Conservation (phyloP, 1,139 yeast genomes). For the Yamadazyma mexicana region DNA sequence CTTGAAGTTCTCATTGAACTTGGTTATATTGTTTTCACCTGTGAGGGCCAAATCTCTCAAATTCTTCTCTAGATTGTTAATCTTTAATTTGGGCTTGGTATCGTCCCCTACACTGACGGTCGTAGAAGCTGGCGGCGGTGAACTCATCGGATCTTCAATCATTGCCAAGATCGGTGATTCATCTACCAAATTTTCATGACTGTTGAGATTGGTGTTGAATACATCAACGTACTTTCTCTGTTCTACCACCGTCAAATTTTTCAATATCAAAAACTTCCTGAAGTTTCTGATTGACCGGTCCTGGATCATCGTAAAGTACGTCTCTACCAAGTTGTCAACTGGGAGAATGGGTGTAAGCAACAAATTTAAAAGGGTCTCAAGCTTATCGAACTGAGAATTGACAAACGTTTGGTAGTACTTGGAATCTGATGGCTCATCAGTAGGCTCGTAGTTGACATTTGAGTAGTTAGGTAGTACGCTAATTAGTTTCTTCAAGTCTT, state of each 20-base stretch:
- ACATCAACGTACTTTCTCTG: conserved; percentile 56
- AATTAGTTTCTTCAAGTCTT: conserved; percentile 59
- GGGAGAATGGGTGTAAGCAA: conserved; percentile 66
- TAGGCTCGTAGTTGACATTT: conserved; percentile 28
- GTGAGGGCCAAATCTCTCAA: conserved; percentile 52
- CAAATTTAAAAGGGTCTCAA: conserved; percentile 67
- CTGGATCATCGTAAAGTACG: conserved; percentile 66
- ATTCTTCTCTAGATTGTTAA: conserved; percentile 55
- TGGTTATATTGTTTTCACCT: conserved; percentile 58
- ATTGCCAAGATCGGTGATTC: conserved; percentile 18
- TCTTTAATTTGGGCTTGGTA: conserved; percentile 34
- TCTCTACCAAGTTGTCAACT: conserved; percentile 59
- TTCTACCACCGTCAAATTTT: conserved; percentile 46
- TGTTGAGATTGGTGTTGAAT: conserved; percentile 58
- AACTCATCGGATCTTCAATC: conserved; percentile 11
- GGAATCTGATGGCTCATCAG: conserved; percentile 4
- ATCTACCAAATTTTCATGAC: conserved; percentile 18
- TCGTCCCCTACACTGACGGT: conserved; percentile 14
- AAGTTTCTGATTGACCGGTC: conserved; percentile 67
- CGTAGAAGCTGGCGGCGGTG: conserved; percentile 14
- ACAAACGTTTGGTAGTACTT: conserved; percentile 48
- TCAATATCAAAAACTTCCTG: conserved; percentile 60
- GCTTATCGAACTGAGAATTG: conserved; percentile 46
- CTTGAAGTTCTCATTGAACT: conserved; percentile 58
- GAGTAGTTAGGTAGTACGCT: conserved; percentile 50